Conservation (phyloP, 257 asterid species). For the Fraxinus quadrangulata region DNA sequence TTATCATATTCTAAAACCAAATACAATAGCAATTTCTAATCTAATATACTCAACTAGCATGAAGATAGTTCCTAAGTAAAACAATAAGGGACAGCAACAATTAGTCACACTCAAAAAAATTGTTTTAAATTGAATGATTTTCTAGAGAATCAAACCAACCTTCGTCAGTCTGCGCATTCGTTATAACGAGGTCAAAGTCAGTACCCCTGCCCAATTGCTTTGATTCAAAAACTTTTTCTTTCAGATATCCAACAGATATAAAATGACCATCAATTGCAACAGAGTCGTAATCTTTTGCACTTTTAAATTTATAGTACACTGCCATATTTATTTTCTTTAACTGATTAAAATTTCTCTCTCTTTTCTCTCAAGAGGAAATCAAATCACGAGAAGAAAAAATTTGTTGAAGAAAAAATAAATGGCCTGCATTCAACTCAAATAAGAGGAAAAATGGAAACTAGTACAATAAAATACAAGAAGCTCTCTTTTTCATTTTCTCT, state of each 20-base stretch:
- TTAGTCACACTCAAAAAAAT: conserved; percentile 11
- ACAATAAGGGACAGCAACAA: conserved; percentile 2
- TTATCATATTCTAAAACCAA: no score
- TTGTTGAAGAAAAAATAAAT: conserved; percentile 26
- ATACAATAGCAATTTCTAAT: no score
- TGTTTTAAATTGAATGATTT: conserved; percentile 23
- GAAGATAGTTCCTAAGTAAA: no score
- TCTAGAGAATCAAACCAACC: conserved; percentile 76
- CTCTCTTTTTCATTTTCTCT: conserved; percentile 5
- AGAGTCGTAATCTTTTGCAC: conserved; percentile 89
- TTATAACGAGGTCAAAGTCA: conserved; percentile 94
- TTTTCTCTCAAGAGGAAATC: conserved; percentile 25
- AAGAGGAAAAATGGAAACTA: conserved; percentile 18
- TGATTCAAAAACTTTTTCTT: conserved; percentile 93
- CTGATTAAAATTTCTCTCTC: conserved; percentile 16
- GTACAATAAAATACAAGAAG: background rate
- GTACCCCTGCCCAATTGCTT: conserved; percentile 97
- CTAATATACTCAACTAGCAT: no score
- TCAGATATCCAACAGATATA: conserved; percentile 85
- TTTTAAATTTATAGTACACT: conserved; percentile 94
- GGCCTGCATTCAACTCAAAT: conserved; percentile 44
- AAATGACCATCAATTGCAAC: conserved; percentile 79
- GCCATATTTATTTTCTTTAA: conserved; percentile 54
- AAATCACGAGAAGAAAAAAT: conserved; percentile 27
- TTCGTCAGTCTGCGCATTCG: conserved; percentile 96